Conservation (phyloP, 306 rosid species). For the Oxytropis ochrocephala region DNA sequence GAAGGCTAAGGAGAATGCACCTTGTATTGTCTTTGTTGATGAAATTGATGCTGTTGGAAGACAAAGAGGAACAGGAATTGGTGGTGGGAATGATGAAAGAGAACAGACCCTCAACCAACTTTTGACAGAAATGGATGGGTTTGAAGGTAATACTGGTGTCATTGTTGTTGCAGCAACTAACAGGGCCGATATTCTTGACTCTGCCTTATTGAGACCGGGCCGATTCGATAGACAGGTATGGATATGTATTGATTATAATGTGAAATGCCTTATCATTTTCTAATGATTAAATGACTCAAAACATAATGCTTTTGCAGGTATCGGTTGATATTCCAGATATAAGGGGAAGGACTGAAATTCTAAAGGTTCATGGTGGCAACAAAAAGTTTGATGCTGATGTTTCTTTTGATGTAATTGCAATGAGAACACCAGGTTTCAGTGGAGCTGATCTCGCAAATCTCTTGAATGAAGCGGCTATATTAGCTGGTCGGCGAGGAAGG, state of each 20-base stretch:
- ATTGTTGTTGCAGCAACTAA: conserved; percentile 98
- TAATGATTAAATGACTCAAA: conserved; percentile 6
- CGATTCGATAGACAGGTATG: conserved; percentile 92
- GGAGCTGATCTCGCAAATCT: conserved; percentile 99
- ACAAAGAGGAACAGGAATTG: conserved; percentile 98
- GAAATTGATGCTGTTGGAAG: conserved; percentile 99
- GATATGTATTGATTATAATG: not conserved
- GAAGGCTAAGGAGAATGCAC: conserved; percentile 99
- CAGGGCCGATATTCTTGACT: conserved; percentile 99
- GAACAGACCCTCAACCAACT: conserved; percentile 99
- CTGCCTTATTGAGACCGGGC: conserved; percentile 95
- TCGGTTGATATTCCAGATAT: conserved; percentile 92
- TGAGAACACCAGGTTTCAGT: conserved; percentile 99
- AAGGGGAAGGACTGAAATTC: conserved; percentile 91
- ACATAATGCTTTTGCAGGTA: conserved; percentile 50
- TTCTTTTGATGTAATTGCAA: conserved; percentile 87
- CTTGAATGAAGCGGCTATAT: conserved; percentile 93
- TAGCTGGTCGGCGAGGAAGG: conserved; percentile 93
- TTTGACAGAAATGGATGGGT: conserved; percentile 99
- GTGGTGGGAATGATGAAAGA: conserved; percentile 99
- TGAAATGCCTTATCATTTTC: not conserved
- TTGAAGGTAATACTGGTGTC: conserved; percentile 95
- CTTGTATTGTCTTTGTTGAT: conserved; percentile 99
- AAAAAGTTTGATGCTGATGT: conserved; percentile 87
- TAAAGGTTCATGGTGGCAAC: conserved; percentile 91